Base-by-base conservation (phyloP, 2,329 filamentous ascomycete species). In the Xenoacremonium recifei region DNA sequence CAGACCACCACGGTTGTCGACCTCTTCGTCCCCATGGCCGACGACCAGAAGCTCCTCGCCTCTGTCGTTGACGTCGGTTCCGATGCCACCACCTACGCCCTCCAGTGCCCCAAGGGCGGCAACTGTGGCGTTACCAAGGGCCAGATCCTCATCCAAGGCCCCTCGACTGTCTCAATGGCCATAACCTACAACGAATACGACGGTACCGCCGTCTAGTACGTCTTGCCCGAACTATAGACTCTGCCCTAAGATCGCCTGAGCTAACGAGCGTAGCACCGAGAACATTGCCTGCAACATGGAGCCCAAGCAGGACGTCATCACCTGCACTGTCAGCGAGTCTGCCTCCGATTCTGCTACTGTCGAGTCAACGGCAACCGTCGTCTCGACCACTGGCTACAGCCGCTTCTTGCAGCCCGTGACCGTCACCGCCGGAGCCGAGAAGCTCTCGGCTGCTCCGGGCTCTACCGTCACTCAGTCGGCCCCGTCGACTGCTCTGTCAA, bases 361-460 rank as follows among this genome's bases (percentile, higher is more conserved):
- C 15, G 31, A 37, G n/a, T 40, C 35, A 7, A 40, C 25, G 27
- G 44, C 39, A 7, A 17, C 32, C 10, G 42, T 20, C 21, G 35
- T 42, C 16, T 36, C 39, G 11, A 33, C 50, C 6, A 48, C 50
- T 4, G 52, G 46, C 16, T 59, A 64, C 43, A 37, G 37, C n/a
- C 16, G 39, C 0, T 7, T 42, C 16, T 47, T 59, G 29, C 21
- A 50, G 11, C 57, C 65, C 41, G 59, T 70, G 18, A 66, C 64
- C 23, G 48, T 71, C 39, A 69, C 67, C 15, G 64, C 62, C 13
- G 69, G 68, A 4, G 40, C 58, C 23, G 61, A 68, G 37, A 68
- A 67, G 54, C 54, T 71, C 16, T 44, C 38, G 27, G 39, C 31
- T 12, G 39, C 32, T 37, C 44, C 3, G 45, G 36, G 19, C 32